Conservation (phyloP, 768 basidiomycete species). For the Stropharia rugosoannulata region DNA sequence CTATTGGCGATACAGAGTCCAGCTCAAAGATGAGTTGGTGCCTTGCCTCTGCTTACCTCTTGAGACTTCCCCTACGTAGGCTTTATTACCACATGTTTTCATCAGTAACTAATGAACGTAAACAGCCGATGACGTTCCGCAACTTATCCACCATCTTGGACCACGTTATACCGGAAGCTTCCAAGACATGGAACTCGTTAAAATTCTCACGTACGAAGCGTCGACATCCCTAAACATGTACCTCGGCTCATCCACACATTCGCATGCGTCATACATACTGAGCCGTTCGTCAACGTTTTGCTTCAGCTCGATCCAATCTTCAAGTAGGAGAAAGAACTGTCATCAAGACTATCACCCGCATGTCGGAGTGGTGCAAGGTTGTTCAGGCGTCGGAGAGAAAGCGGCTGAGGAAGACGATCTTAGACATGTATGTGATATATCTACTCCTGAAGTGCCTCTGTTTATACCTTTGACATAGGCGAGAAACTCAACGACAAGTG, state of each 20-base stretch:
- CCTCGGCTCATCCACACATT: conserved; percentile 47
- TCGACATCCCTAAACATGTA: conserved; percentile 83
- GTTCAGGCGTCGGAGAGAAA: conserved; percentile 71
- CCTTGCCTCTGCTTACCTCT: conserved; percentile 61
- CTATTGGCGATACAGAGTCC: conserved; percentile 50
- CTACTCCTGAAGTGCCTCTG: neutral
- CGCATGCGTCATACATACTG: neutral
- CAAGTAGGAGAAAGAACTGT: conserved; percentile 64
- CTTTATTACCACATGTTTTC: neutral
- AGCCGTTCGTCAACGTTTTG: conserved; percentile 45
- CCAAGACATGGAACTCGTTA: conserved; percentile 66
- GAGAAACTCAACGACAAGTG: conserved; percentile 74
- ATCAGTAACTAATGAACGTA: conserved; percentile 4
- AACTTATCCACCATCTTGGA: conserved; percentile 79
- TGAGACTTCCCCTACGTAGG: conserved; percentile 58
- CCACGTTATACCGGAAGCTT: conserved; percentile 77
- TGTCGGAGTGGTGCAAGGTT: conserved; percentile 72
- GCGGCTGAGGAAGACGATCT: conserved; percentile 62
- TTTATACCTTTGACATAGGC: conserved; percentile 40
- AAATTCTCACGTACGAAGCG: conserved; percentile 83
- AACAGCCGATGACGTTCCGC: conserved; percentile 66
- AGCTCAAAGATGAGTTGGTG: conserved; percentile 60
- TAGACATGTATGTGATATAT: conserved; percentile 61
- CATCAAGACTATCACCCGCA: conserved; percentile 59
- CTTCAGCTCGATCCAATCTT: conserved; percentile 58